These are phyloP conservation scores for Infundibulicybe gibba DNA, from an alignment of 768 basidiomycete genomes.

Conservation along the genomic window DNA sequence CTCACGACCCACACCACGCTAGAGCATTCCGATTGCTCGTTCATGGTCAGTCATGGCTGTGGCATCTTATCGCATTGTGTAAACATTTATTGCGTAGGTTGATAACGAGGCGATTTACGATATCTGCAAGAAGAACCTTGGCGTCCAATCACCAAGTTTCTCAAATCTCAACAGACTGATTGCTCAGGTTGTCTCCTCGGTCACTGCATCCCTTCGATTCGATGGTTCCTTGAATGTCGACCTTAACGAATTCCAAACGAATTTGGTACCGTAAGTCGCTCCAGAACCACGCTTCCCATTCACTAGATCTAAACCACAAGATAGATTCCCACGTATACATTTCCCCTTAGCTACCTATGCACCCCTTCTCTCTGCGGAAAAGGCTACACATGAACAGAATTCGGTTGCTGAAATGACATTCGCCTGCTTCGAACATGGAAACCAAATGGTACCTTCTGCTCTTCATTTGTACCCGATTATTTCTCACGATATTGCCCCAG, in stretches of 20 bases:
- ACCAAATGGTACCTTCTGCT: conserved; percentile 72
- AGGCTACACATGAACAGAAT: conserved; percentile 95
- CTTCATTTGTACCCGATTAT: neutral
- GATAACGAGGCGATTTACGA: conserved; percentile 99
- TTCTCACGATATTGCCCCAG: conserved; percentile 9
- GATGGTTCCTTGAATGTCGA: conserved; percentile 98
- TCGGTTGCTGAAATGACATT: conserved; percentile 98
- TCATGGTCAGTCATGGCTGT: conserved; percentile 65
- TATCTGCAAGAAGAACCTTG: conserved; percentile 96
- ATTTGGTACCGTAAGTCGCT: conserved; percentile 85
- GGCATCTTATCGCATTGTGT: too few species aligned
- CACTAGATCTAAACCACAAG: conserved; percentile 6
- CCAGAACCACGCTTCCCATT: conserved; percentile 3
- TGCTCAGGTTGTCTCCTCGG: conserved; percentile 97
- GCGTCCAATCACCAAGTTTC: conserved; percentile 83
- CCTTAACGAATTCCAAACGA: conserved; percentile 97
- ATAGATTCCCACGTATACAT: conserved; percentile 94
- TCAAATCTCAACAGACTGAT: conserved; percentile 94
- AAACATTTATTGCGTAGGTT: conserved; percentile 45
- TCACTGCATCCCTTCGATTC: conserved; percentile 96
- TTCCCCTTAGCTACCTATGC: conserved; percentile 97
- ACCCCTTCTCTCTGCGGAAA: conserved; percentile 92
- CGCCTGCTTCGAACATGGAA: conserved; percentile 94
- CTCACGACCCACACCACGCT: conserved; percentile 98
- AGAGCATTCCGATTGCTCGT: conserved; percentile 99